Evolutionary conservation across 495 filamentous ascomycete species (phyloP).

Genomic region (Parathielavia appendiculata): DNA sequence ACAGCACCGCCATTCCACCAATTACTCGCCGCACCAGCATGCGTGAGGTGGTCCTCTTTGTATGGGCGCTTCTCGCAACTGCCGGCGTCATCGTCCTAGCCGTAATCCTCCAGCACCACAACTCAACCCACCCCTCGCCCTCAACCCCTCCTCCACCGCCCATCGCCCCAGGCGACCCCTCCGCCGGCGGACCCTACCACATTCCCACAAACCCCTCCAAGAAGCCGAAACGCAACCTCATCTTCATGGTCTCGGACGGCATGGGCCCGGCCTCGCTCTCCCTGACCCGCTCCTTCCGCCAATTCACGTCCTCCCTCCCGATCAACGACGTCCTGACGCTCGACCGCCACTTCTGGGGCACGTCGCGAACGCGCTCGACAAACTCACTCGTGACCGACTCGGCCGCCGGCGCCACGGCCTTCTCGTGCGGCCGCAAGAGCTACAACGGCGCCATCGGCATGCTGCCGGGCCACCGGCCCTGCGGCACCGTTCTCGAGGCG

Average conservation of each 20-base stretch:
- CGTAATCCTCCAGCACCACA: constrained; percentile 64
- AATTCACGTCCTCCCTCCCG: constrained; percentile 60
- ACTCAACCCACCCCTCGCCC: constrained; percentile 28
- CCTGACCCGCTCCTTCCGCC: constrained; percentile 76
- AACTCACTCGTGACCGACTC: constrained; percentile 85
- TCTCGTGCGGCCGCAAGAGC: constrained; percentile 85
- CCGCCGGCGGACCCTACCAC: constrained; percentile 63
- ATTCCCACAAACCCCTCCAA: constrained; percentile 44
- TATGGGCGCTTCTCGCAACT: constrained; percentile 87
- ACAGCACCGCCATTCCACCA: constrained; percentile 8
- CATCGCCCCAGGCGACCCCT: constrained; percentile 12
- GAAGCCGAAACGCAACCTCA: constrained; percentile 70
- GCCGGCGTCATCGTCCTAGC: constrained; percentile 68
- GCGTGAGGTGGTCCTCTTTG: constrained; percentile 65
- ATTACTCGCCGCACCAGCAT: constrained; percentile 18
- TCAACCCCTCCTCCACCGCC: constrained; percentile 6
- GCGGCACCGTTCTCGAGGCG: constrained; percentile 91
- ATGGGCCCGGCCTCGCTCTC: constrained; percentile 92
- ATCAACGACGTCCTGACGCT: constrained; percentile 67
- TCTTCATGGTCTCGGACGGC: constrained; percentile 98
- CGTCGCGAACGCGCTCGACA: constrained; percentile 77
- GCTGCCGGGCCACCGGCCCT: constrained; percentile 75
- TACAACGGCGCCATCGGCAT: constrained; percentile 96
- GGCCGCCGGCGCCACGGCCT: constrained; percentile 92
- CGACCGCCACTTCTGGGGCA: constrained; percentile 82